These are phyloP conservation scores for Aureobasidium sp. DNA, from an alignment of 2,329 filamentous ascomycete genomes.

Conservation along the genomic window DNA sequence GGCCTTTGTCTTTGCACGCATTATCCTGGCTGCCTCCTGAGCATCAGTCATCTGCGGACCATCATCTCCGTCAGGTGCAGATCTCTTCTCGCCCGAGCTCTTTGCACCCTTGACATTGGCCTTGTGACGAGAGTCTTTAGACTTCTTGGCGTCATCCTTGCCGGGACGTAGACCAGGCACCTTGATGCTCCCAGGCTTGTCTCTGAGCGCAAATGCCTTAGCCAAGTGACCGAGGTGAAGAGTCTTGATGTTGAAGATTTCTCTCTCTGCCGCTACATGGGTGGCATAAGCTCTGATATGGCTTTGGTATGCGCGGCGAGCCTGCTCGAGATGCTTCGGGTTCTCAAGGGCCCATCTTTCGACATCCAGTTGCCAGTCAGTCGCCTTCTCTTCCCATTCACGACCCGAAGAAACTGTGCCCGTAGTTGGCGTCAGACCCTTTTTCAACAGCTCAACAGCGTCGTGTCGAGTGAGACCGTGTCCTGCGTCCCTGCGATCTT, in stretches of 20 bases:
- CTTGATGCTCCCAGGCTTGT: constrained; percentile 75
- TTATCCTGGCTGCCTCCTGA: constrained; percentile 45
- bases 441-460: constrained; percentile 60
- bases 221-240: constrained; percentile 88
- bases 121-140: constrained; percentile 36
- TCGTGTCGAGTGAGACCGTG: constrained; percentile 56
- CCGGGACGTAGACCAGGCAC: constrained; percentile 45
- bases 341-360: constrained; percentile 61
- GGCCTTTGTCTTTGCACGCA: constrained; percentile 47
- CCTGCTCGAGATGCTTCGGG: constrained; percentile 67
- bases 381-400: constrained; percentile 60
- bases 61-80: constrained; percentile 23
- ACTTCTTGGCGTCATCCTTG: constrained; percentile 40
- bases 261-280: constrained; percentile 76
- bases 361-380: constrained; percentile 59
- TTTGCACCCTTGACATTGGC: constrained; percentile 25
- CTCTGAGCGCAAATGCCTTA: constrained; percentile 85
- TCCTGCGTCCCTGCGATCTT: constrained; percentile 58
- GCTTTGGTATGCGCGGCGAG: constrained; percentile 78
- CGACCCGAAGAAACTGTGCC: constrained; percentile 29
- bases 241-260: constrained; percentile 84
- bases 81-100: constrained; percentile 28
- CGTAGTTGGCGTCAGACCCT: constrained; percentile 46
- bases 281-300: constrained; percentile 94
- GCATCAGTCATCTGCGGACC: constrained; percentile 29